These are phyloP conservation scores for Phytophthora citrophthora DNA, from an alignment of 352 stramenopile species.

Conservation along the genomic window DNA sequence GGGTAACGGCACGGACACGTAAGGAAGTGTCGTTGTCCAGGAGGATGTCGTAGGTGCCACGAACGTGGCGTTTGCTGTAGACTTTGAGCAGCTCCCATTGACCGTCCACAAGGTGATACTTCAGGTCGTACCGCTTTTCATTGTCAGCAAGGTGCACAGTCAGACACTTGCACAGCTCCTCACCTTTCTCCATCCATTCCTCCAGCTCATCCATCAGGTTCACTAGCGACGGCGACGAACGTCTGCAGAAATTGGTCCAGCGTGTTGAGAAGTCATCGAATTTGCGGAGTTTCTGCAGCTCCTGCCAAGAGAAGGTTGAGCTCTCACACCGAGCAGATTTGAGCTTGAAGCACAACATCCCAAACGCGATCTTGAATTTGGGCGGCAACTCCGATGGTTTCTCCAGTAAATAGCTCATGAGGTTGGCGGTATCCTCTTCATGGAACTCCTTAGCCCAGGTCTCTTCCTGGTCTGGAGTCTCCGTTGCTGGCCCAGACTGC, in stretches of 20 bases:
- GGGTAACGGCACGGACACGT: constrained; percentile 34
- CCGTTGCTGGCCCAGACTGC: constrained; percentile 23
- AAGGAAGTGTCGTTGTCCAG: constrained; percentile 40
- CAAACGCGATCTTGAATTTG: constrained; percentile 38
- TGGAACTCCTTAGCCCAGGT: constrained; percentile 42
- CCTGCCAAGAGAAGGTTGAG: constrained; percentile 30
- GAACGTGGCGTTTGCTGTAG: constrained; percentile 18
- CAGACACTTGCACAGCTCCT: constrained; percentile 13
- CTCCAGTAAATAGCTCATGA: constrained; percentile 36
- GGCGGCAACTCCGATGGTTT: constrained; percentile 8
- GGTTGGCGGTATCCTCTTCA: constrained; percentile 18
- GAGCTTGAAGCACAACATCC: constrained; percentile 41
- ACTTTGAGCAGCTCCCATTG: constrained; percentile 34
- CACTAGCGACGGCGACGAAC: constrained; percentile 21
- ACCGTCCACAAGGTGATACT: constrained; percentile 45
- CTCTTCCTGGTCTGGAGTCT: constrained; percentile 13
- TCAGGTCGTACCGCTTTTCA: constrained; percentile 36
- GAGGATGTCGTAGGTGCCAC: constrained; percentile 41
- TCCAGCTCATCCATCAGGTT: constrained; percentile 40
- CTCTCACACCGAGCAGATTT: constrained; percentile 29
- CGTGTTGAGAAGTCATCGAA: constrained; percentile 34
- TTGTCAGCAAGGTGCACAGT: constrained; percentile 32
- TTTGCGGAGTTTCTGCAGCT: constrained; percentile 37
- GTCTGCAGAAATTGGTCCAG: constrained; percentile 46
- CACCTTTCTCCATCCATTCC: constrained; percentile 21